These are phyloP conservation scores for Kickxella alabastrina DNA, from an alignment of 192 early-diverging fungal genomes.

Conservation along the genomic window DNA sequence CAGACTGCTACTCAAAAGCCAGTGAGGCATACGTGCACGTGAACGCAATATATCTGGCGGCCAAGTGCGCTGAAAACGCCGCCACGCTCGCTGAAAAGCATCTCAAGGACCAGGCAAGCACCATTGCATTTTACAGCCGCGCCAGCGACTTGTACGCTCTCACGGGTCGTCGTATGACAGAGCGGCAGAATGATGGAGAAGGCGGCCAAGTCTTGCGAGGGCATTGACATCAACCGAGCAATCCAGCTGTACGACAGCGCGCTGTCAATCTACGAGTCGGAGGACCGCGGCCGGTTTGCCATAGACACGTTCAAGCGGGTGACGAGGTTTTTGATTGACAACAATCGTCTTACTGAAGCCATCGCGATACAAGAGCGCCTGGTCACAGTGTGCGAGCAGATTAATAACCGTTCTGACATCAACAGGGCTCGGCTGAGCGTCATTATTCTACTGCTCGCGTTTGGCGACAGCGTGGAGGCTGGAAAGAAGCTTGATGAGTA, in stretches of 20 bases:
- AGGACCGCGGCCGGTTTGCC: constrained; percentile 42
- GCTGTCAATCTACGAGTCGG: constrained; percentile 37
- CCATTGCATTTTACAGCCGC: constrained; percentile 27
- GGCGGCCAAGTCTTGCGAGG: constrained; percentile 33
- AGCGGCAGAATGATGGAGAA: constrained; percentile 45
- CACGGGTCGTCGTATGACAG: constrained; percentile 42
- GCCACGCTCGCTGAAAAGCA: constrained; percentile 28
- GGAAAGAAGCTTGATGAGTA: constrained; percentile 42
- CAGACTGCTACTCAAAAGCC: constrained; percentile 31
- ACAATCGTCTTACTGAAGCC: constrained; percentile 29
- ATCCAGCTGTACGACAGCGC: constrained; percentile 40
- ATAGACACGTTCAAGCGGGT: constrained; percentile 33
- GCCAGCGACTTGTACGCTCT: constrained; percentile 42
- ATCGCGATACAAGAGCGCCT: constrained; percentile 27
- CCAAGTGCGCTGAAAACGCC: constrained; percentile 32
- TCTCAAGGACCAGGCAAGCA: constrained; percentile 20
- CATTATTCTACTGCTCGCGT: constrained; percentile 34
- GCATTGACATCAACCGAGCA: constrained; percentile 23
- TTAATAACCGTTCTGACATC: constrained; percentile 28
- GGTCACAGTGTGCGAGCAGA: constrained; percentile 35
- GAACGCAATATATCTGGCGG: constrained; percentile 36
- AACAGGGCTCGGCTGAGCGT: constrained; percentile 30
- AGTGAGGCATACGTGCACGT: constrained; percentile 36
- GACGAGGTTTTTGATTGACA: constrained; percentile 21
- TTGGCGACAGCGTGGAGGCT: constrained; percentile 41